Base-by-base conservation (phyloP, 192 early-diverging fungal genomes). In the Coemansia sp. region DNA sequence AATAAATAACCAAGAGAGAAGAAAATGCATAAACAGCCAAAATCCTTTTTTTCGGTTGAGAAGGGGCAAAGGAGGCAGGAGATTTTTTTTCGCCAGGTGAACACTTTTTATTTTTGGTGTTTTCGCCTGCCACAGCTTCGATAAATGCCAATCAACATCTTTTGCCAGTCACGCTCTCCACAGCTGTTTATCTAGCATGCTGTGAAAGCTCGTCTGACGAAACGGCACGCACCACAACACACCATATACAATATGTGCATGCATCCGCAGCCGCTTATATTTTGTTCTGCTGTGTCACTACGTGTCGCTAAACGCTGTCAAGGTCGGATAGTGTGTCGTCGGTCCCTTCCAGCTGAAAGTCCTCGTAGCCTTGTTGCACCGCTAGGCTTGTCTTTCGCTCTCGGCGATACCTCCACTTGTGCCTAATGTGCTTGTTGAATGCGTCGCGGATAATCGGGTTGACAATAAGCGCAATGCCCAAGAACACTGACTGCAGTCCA, bases 381-480 rank as follows among this genome's bases (percentile, higher is more conserved):
- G 11, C 42, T 1, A 13, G 10, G 14, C 8, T 13, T 17, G 42
- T 17, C 13, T 45, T 45, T 13, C 42, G 42, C 42, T 45, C 42
- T 17, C 42, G 42, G 15, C 1, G 15, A 17, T 45, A 13, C 5
- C 11, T 45, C 42, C 42, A 45, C 42, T 17, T 45, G 42, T 5
- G 4, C 15, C 23, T 61, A 29, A 33, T n/a, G 32, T 62, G 46
- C 17, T 62, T 40, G 10, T 48, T 41, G 25, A n/a, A 23, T 10
- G 62, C 69, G 11, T 49, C 19, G 29, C 70, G 70, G 41, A 66
- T 58, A 15, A 34, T 57, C 20, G 74, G 74, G 41, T 76, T 76
- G 25, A 76, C 56, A 29, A 67, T 29, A n/a, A 76, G 69, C 25
- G 74, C 69, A 63, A 71, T 56, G 0, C 63, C 69, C 33, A 76